Conservation (phyloP, 148 eudicot genomes). For the Dysphania ambrosioides region DNA sequence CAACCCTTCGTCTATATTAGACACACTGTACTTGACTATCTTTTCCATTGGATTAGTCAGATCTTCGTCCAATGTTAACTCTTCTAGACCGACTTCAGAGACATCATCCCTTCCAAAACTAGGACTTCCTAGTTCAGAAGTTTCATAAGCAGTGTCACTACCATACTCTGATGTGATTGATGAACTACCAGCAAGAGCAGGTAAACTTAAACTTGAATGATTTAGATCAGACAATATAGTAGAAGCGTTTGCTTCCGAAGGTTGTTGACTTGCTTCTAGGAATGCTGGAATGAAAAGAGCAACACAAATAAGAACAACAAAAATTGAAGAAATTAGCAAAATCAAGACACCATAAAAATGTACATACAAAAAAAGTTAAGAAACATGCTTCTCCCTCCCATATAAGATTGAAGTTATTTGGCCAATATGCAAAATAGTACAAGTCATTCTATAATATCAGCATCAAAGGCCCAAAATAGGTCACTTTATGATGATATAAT, state of each 20-base stretch:
- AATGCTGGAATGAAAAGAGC: conserved; percentile 44
- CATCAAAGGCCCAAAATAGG: too few relatives aligned
- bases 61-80: conserved; percentile 51
- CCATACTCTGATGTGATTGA: conserved; percentile 60
- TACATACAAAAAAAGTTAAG: neutral
- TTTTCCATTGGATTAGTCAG: conserved; percentile 54
- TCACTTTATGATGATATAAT: too few relatives aligned
- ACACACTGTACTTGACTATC: conserved; percentile 52
- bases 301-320: neutral
- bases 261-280: conserved; percentile 48
- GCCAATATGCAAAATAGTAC: too few relatives aligned
- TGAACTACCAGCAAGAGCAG: conserved; percentile 47
- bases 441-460: neutral
- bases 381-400: neutral
- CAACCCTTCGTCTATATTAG: conserved; percentile 65
- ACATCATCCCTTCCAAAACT: conserved; percentile 55
- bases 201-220: conserved; percentile 33
- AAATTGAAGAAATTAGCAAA: neutral
- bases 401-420: neutral
- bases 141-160: conserved; percentile 72
- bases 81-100: conserved; percentile 66
- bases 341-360: neutral
- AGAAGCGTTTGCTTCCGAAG: conserved; percentile 35
- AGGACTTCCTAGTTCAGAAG: conserved; percentile 73
- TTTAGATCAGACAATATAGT: conserved; percentile 36